These are phyloP conservation scores for Pneumocystis canis DNA, from an alignment of 1,139 yeast species.

Conservation along the genomic window DNA sequence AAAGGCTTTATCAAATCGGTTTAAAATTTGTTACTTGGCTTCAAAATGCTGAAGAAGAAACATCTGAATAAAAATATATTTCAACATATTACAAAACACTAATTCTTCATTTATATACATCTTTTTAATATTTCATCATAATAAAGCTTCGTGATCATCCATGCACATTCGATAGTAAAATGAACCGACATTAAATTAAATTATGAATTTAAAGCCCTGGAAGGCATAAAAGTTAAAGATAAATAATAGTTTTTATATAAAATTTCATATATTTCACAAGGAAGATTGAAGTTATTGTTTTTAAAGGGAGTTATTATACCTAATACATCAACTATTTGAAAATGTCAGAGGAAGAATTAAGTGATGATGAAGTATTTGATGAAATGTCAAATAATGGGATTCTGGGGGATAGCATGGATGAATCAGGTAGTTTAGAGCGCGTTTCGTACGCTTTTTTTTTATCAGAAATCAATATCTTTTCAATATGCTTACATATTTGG, in stretches of 20 bases:
- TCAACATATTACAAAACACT: not conserved
- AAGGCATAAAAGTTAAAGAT: not conserved
- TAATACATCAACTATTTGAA: not conserved
- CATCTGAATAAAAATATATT: not conserved
- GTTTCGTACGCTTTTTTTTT: not conserved
- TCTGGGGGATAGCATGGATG: not conserved
- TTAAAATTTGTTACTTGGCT: not conserved
- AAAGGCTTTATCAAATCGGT: not conserved
- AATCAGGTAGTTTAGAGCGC: not conserved
- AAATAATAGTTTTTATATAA: not conserved
- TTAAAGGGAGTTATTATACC: not conserved
- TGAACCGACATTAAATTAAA: not conserved
- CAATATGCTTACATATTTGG: conserved; percentile 1
- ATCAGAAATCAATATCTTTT: not conserved
- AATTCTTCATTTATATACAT: not conserved
- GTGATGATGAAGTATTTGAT: conserved; percentile 3
- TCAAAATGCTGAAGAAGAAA: not conserved
- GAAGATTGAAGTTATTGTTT: not conserved
- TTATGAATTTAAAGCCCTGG: not conserved
- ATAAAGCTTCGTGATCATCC: not conserved
- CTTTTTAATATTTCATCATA: not conserved
- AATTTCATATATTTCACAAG: not conserved
- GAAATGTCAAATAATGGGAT: conserved; percentile 1
- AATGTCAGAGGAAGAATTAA: not conserved
- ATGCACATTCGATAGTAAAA: not conserved